Evolutionary conservation across 495 filamentous ascomycete species (phyloP), one percentile per base, ranked within the genome.

Genomic region (Bacidia gigantensis): DNA sequence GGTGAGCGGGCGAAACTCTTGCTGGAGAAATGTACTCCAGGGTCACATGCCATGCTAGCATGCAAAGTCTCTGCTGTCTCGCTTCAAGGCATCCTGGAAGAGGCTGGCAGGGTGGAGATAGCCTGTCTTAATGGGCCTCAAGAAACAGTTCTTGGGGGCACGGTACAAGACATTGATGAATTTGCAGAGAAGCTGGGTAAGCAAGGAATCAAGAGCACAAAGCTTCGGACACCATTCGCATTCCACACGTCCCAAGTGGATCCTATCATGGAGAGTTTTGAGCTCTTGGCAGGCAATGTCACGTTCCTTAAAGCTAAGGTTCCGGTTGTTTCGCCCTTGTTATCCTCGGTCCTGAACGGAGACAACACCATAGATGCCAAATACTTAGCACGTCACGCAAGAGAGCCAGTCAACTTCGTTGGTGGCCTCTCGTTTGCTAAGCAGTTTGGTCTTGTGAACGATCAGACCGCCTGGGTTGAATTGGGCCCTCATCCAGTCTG

Each of bases 231-330:
- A 12, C 82, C 83, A 26, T 89, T 80, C 51, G 87, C 86, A 12
- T 92, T 88, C 73, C 87, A 93, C 64, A 84, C 86, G 3, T 71
- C 77, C 0, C 87, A 90, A 58, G 78, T 90, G 22, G 82, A 89
- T n/a, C 73, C 81, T 21, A 84, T 92, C 20, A 65, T 89, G 3
- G 74, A 81, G 3, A 71, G 74, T 0, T 84, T 89, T 41, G 78
- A 83, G 53, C 63, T 67, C 2, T 59, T 80, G 35, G 81, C 81
- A 1, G 65, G 63, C 32, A 67, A 72, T 2, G 72, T 89, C 18
- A 69, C 56, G 18, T 89, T 85, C 66, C 64, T 76, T 20, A 55
- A 69, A 11, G 80, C 82, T 5, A 66, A 65, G n/a, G 67, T 87
- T n/a, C 78, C 85, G 3, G 69, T 87, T 26, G 79, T 89, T 40